Evolutionary conservation across 2,329 filamentous ascomycete species (phyloP), one percentile per base, ranked within the genome.

Genomic region (Aspergillus bombycis): DNA sequence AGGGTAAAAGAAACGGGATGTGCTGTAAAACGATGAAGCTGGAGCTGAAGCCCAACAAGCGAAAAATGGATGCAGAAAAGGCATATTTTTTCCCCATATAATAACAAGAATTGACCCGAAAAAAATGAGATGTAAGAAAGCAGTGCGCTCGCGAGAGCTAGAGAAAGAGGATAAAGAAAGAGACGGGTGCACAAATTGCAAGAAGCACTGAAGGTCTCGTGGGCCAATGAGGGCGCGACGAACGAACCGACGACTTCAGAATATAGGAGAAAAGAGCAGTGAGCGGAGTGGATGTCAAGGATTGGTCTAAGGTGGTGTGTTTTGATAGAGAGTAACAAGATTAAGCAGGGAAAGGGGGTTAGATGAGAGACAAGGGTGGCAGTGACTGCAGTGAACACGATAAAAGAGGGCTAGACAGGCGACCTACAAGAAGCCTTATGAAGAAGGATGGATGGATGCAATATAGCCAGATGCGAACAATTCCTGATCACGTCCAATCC

Each of bases 401-500:
- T 68, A 68, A 66, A 68, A 68, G 62, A 61, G 64, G 64, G 63
- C 66, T 71, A 75, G 72, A 70, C 66, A 77, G 76, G 77, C 77
- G 70, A 79, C 77, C 77, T 79, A 80, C 76, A 78, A 79, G 77
- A 77, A 79, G 76, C 77, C 77, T 72, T 70, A 67, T 62, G 65
- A 68, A 59, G 65, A 67, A 65, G 65, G 61, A 66, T 58, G 48
- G 26, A 58, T 58, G 23, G 32, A 55, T 55, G 60, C 54, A 58
- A 26, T 58, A 62, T 48, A 63, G 64, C 62, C 56, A 64, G 62
- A 64, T 52, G 61, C 57, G 63, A 67, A 56, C 56, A 67, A 54
- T 58, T 62, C 61, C 67, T 52, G 43, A 67, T 52, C 43, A 64
- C 53, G 56, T 65, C 65, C 64, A 65, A 65, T 64, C 65, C 65